Evolutionary conservation across 1,284 basidiomycete genomes (phyloP).

Genomic region (Neonothopanus nambi): DNA sequence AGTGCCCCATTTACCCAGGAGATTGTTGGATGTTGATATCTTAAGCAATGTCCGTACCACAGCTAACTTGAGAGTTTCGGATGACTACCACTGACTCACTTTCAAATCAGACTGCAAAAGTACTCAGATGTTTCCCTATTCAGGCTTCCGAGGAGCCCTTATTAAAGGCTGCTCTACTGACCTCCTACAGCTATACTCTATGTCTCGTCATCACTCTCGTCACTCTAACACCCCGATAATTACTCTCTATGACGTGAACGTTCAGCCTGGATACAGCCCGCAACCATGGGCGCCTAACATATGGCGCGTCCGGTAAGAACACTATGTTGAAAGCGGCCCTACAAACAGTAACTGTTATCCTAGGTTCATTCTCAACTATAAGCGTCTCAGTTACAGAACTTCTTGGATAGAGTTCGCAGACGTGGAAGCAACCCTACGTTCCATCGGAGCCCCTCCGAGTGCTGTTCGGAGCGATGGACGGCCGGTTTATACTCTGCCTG

Average conservation of each 20-base stretch:
- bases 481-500: conserved; percentile 65
- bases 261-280: conserved; percentile 46
- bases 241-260: conserved; percentile 58
- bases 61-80: no score
- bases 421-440: conserved; percentile 57
- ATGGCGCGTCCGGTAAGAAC: conserved; percentile 49
- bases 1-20: no score
- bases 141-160: background rate
- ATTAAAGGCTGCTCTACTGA: background rate
- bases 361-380: conserved; percentile 75
- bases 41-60: background rate
- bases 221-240: conserved; percentile 41
- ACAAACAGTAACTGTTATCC: background rate
- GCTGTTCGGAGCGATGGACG: conserved; percentile 52
- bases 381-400: conserved; percentile 65
- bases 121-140: background rate
- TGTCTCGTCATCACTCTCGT: conserved; percentile 1
- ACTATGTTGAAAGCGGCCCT: background rate
- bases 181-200: background rate
- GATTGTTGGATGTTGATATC: background rate
- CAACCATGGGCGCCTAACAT: conserved; percentile 75
- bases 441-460: conserved; percentile 60
- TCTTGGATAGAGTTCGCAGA: conserved; percentile 69
- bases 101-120: no score
- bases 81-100: no score